Percentiles rank a stretch among this genome's conserved stretches.
These are phyloP conservation scores for Inonotus obliquus DNA, from an alignment of 1,284 basidiomycete genomes.

Conservation along the genomic window DNA sequence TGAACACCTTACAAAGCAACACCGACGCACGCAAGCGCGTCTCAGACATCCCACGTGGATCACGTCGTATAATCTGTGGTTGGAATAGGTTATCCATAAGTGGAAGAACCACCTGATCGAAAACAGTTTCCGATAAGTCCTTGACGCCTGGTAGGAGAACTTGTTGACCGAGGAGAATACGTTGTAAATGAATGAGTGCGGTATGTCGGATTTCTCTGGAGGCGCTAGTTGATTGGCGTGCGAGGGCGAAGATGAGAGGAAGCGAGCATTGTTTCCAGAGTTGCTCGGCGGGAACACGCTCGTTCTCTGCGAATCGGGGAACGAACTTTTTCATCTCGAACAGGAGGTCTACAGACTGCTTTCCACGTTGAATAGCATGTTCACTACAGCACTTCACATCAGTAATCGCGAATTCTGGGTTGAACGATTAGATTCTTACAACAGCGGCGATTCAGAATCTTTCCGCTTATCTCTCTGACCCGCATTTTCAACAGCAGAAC, in stretches of 20 bases:
- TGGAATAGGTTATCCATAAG: constrained; percentile 89
- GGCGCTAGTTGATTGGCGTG: constrained; percentile 83
- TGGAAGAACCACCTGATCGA: constrained; percentile 89
- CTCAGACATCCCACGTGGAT: constrained; percentile 86
- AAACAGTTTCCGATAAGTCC: constrained; percentile 73
- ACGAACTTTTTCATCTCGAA: constrained; percentile 68
- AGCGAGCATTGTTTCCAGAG: constrained; percentile 83
- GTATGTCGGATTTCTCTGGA: constrained; percentile 82
- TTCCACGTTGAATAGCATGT: constrained; percentile 73
- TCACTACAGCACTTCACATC: constrained; percentile 44
- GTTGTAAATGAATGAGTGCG: constrained; percentile 83
- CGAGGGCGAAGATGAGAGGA: constrained; percentile 74
- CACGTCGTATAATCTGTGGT: constrained; percentile 74
- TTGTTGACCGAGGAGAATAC: constrained; percentile 80
- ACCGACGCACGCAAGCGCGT: constrained; percentile 84
- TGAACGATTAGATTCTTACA: not conserved
- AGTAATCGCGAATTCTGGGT: not conserved
- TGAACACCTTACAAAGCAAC: constrained; percentile 90
- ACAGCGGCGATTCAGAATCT: constrained; percentile 36
- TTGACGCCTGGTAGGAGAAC: constrained; percentile 52
- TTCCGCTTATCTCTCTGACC: constrained; percentile 48
- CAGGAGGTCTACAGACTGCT: constrained; percentile 79
- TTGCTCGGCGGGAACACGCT: constrained; percentile 39
- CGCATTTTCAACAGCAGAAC: constrained; percentile 53
- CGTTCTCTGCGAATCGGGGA: constrained; percentile 46